Evolutionary conservation across 75 land plant genomes (phyloP), one percentile per base, ranked within the genome.

Genomic region (Larix kaempferi): DNA sequence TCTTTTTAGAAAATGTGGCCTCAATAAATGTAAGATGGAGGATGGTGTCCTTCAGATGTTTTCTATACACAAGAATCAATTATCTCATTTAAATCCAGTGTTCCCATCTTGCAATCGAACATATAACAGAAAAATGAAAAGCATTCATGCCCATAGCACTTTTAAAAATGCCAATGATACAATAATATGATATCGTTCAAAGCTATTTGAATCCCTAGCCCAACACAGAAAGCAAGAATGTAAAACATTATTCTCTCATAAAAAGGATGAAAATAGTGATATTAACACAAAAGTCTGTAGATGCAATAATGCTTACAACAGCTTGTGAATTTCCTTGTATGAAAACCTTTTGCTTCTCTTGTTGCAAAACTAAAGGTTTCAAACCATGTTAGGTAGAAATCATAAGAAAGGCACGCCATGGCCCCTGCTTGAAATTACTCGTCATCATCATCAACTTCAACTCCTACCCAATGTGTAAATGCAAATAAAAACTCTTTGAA

Each of bases 401-500:
- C 19, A 67, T 16, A 67, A 67, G 44, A n/a, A 41, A 41, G n/a
- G 49, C 25, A 69, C n/a, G n/a, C 10, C 12, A 22, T 19, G 21
- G 41, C 73, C 49, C 73, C 73, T 17, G 35, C 13, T 41, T n/a
- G 52, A 41, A 69, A 4, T 69, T 69, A 69, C 25, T 69, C 52
- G 15, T 69, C 52, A 65, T 86, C 89, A 55, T 81, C 88, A 33
- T 88, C 88, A 49, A 59, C 74, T 13, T 91, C 87, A 22, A 89
- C 56, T 22, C 93, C 93, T 27, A 91, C 89, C 93, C 93, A 91
- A 59, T 87, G 77, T 26, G 85, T 85, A 54, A 91, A 87, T 26
- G 86, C 82, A 74, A 87, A 87, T 64, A 91, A 81, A 44, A 89
- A 91, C 82, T 91, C 93, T 80, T 90, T 89, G 77, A 91, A 91